These are phyloP conservation scores for Mucor racemosus DNA, from an alignment of 371 early-diverging fungal genomes.

Conservation along the genomic window DNA sequence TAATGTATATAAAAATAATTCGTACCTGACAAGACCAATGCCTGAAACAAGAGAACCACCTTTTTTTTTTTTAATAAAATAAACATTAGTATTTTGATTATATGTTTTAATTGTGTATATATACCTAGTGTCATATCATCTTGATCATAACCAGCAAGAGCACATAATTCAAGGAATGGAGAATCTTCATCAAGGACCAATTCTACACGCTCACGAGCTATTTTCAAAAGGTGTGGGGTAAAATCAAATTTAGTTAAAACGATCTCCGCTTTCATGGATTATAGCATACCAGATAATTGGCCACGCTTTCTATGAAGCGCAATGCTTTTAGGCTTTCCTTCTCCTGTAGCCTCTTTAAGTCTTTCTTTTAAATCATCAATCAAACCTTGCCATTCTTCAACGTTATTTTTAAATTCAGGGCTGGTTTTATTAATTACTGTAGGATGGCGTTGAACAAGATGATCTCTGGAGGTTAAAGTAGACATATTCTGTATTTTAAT, in stretches of 20 bases:
- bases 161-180: slow-evolving; percentile 76
- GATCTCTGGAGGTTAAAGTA: slow-evolving; percentile 35
- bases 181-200: slow-evolving; percentile 73
- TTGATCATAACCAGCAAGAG: slow-evolving; percentile 73
- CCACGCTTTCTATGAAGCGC: slow-evolving; percentile 68
- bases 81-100: background rate
- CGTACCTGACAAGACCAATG: slow-evolving; percentile 75
- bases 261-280: background rate
- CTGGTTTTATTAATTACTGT: slow-evolving; percentile 39
- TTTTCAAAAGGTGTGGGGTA: background rate
- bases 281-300: slow-evolving; percentile 57
- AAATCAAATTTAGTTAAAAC: background rate
- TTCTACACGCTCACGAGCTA: slow-evolving; percentile 73
- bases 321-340: slow-evolving; percentile 64
- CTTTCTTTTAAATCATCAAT: slow-evolving; percentile 60
- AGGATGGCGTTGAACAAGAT: slow-evolving; percentile 46
- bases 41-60: slow-evolving; percentile 74
- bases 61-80: background rate
- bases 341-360: slow-evolving; percentile 60
- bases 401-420: slow-evolving; percentile 64
- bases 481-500: slow-evolving; percentile 32
- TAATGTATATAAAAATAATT: background rate
- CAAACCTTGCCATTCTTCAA: slow-evolving; percentile 61
- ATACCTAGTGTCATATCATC: slow-evolving; percentile 71
- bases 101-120: background rate